Evolutionary conservation across 1,284 basidiomycete genomes (phyloP).

Genomic region (Cryptococcus sp.): DNA sequence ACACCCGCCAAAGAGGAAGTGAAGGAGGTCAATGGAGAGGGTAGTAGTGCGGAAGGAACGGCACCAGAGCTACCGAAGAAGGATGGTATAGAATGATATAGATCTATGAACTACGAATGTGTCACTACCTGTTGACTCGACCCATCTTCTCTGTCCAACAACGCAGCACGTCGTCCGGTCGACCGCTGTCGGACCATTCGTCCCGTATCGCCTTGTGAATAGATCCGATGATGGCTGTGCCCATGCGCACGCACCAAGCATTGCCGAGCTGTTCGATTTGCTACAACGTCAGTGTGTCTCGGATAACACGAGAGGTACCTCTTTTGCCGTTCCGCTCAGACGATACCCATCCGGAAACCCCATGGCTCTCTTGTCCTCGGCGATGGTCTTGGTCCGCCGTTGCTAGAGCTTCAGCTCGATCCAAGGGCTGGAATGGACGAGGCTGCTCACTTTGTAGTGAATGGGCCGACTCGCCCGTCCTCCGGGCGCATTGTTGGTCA

Average conservation of each 20-base stretch:
- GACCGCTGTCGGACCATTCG: constrained; percentile 1
- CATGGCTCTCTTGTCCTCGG: constrained; percentile 7
- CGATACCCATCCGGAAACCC: constrained; percentile 7
- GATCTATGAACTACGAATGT: no score
- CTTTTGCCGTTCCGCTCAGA: background rate
- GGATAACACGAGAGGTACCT: constrained; percentile 3
- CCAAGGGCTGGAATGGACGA: background rate
- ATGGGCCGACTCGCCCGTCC: constrained; percentile 9
- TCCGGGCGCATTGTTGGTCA: background rate
- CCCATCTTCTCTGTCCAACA: background rate
- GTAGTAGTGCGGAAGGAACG: no score
- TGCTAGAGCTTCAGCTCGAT: constrained; percentile 1
- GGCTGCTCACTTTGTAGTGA: constrained; percentile 18
- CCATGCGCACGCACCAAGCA: constrained; percentile 4
- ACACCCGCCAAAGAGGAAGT: no score
- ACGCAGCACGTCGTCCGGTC: background rate
- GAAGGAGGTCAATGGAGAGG: no score
- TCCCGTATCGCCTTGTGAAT: constrained; percentile 3
- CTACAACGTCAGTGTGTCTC: background rate
- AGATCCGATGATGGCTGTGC: background rate
- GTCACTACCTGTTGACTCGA: no score
- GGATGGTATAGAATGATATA: no score
- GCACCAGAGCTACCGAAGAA: no score
- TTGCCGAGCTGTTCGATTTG: constrained; percentile 7
- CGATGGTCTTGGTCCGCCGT: constrained; percentile 4